These are phyloP conservation scores for Candida sp. DNA, from an alignment of 1,139 yeast genomes.

Conservation along the genomic window DNA sequence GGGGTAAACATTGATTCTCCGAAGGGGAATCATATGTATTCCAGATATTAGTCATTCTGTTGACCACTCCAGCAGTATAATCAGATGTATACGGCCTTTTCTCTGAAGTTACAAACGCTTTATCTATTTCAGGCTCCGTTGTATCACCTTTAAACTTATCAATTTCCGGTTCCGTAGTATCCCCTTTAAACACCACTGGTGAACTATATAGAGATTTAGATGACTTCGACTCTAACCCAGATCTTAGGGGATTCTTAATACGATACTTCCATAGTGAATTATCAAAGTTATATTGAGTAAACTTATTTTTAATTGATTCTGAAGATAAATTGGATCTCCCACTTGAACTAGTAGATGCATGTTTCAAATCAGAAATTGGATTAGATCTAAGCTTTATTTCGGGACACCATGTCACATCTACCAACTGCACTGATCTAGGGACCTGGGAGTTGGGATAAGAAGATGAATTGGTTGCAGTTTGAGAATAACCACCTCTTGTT, in stretches of 20 bases:
- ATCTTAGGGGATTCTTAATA: neutral
- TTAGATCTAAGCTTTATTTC: neutral
- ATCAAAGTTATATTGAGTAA: conserved; percentile 1
- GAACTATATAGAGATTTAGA: conserved; percentile 6
- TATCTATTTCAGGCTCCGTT: conserved; percentile 14
- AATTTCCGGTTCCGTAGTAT: conserved; percentile 11
- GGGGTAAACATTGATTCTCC: neutral
- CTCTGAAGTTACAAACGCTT: conserved; percentile 19
- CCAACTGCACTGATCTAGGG: neutral
- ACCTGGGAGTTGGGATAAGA: neutral
- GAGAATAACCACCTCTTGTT: neutral
- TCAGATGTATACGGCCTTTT: conserved; percentile 9
- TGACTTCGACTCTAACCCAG: neutral
- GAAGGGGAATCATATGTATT: neutral
- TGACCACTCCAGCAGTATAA: conserved; percentile 2
- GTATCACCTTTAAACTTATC: conserved; percentile 7
- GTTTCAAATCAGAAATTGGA: too few relatives aligned
- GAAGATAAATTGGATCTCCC: too few relatives aligned
- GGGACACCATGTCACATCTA: neutral
- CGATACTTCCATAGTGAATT: neutral
- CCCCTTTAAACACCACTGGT: conserved; percentile 4
- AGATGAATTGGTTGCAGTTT: neutral
- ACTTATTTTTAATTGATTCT: neutral
- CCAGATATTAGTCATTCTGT: neutral
- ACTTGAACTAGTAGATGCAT: too few relatives aligned